Evolutionary conservation across 2,329 filamentous ascomycete genomes (phyloP), one percentile per base, ranked within the genome.

Genomic region (Pseudogymnoascus pannorum): DNA sequence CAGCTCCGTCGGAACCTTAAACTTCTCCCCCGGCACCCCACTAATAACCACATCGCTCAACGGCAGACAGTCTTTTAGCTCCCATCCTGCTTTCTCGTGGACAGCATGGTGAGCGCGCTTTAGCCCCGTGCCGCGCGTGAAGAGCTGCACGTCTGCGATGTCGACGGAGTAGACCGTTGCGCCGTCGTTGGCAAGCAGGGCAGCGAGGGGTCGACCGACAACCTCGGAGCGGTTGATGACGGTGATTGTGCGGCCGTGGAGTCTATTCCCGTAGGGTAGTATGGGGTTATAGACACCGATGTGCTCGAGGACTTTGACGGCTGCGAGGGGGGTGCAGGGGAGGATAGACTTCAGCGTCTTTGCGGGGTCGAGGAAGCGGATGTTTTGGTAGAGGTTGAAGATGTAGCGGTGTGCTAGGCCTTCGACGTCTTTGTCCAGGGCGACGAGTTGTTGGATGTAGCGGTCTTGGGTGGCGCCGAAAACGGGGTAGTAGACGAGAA

Each of bases 311-410:
- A 97, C 95, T 81, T 99, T 99, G 79, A 97, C 90, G 63, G 96
- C 88, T 24, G 94, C 94, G 22, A 99, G 83, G 14, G 94, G 94
- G 2, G 94, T 99, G 80, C 94, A 99, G 4, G 94, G 94, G 59
- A 99, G 79, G 67, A 97, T 91, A 57, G 88, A 95, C 79, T 99
- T 97, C 74, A 91, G 89, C 62, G 79, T 81, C 74, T 91, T 89
- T 44, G 81, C 75, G 4, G 88, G 87, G 75, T 99, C 94, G 61
- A 99, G 81, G 79, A 92, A 97, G 66, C 94, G 91, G 70, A 96
- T 85, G 78, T 99, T 99, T 80, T 97, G 90, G 78, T 97, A 99
- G 92, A 99, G 97, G 82, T 99, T 99, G 84, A 93, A 92, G 72
- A 97, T 88, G 77, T 97, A 92, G 72, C 87, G 87, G 76, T 97